Evolutionary conservation across 371 early-diverging fungal species (phyloP).

Genomic region (Saksenaea oblongispora): DNA sequence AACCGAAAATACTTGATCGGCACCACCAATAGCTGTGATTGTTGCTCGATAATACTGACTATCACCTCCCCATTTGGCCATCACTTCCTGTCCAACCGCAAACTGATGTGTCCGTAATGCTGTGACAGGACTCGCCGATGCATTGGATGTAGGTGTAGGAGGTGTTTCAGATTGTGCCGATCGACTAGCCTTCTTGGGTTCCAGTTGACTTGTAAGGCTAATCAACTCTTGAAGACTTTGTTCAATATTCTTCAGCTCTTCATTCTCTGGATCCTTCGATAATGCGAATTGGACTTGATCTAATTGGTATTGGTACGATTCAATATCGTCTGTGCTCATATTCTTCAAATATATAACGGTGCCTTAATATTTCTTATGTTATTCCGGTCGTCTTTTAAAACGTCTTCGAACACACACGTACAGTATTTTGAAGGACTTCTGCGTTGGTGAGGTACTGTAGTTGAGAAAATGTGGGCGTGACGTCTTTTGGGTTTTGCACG

Average conservation of each 20-base stretch:
- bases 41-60: constrained; percentile 75
- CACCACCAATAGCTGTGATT: constrained; percentile 66
- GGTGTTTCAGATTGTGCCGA: neutral
- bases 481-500: no score
- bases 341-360: neutral
- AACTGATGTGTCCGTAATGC: constrained; percentile 33
- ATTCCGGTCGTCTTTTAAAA: no score
- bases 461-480: no score
- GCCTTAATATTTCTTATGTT: neutral
- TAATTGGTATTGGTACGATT: constrained; percentile 68
- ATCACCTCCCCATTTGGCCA: constrained; percentile 69
- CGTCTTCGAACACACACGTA: no score
- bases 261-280: constrained; percentile 66
- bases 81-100: constrained; percentile 63
- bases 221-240: constrained; percentile 75
- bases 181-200: constrained; percentile 17
- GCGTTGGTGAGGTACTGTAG: no score
- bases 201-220: constrained; percentile 50
- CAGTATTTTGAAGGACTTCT: no score
- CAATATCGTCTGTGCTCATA: constrained; percentile 52
- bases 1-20: constrained; percentile 69
- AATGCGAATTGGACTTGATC: constrained; percentile 78
- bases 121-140: constrained; percentile 13
- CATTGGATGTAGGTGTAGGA: constrained; percentile 1
- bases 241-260: constrained; percentile 68